Evolutionary conservation across 2,329 filamentous ascomycete genomes (phyloP).

Genomic region (Aaosphaeria pasadenensis): DNA sequence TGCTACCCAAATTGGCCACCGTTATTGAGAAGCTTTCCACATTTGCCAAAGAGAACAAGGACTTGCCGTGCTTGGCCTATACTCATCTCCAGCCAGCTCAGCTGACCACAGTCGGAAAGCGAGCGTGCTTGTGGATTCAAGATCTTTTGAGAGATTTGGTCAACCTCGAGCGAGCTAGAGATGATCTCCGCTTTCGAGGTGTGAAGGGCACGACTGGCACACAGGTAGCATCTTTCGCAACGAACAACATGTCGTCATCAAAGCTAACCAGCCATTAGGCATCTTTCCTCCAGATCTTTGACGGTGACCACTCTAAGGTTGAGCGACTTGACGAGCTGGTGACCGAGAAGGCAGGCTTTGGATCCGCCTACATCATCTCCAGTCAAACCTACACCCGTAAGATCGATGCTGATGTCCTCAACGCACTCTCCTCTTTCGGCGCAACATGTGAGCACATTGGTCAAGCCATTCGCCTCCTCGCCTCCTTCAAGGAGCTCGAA

Average conservation of each 20-base stretch:
- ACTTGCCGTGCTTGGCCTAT: constrained; percentile 69
- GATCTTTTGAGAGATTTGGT: constrained; percentile 73
- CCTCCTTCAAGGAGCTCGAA: constrained; percentile 77
- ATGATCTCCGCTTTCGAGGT: constrained; percentile 72
- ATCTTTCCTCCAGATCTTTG: constrained; percentile 69
- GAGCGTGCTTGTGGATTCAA: constrained; percentile 72
- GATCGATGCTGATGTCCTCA: constrained; percentile 76
- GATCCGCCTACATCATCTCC: constrained; percentile 60
- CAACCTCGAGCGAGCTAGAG: constrained; percentile 66
- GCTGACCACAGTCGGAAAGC: constrained; percentile 64
- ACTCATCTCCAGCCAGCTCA: constrained; percentile 70
- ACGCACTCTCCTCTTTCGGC: constrained; percentile 76
- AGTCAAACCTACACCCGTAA: constrained; percentile 77
- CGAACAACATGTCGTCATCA: not conserved
- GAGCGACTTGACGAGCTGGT: constrained; percentile 62
- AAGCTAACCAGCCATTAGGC: constrained; percentile 48
- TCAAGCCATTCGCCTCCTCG: constrained; percentile 70
- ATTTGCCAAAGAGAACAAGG: constrained; percentile 73
- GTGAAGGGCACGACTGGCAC: constrained; percentile 44
- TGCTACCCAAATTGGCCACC: constrained; percentile 74
- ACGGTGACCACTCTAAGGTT: constrained; percentile 58
- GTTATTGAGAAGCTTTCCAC: constrained; percentile 70
- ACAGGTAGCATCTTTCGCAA: constrained; percentile 12
- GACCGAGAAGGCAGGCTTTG: constrained; percentile 64
- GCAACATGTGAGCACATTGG: constrained; percentile 75